These are phyloP conservation scores for Mortierella sp. DNA, from an alignment of 371 early-diverging fungal species.

Conservation along the genomic window DNA sequence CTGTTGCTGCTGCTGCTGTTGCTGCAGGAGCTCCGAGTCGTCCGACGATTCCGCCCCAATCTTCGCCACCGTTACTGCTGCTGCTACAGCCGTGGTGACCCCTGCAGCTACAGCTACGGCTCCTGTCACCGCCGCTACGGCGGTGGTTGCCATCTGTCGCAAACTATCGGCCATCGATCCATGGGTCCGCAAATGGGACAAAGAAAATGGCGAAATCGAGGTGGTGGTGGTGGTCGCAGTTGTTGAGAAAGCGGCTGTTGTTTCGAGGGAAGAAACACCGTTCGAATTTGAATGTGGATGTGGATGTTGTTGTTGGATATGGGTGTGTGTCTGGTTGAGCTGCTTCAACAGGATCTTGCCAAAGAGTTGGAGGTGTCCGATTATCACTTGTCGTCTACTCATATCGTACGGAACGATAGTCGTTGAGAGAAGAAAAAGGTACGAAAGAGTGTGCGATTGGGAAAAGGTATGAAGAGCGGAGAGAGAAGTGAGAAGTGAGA, in stretches of 20 bases:
- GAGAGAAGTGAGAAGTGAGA: not conserved
- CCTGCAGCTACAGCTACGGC: not conserved
- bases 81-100: not conserved
- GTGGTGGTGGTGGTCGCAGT: not conserved
- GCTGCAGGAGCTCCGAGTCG: not conserved
- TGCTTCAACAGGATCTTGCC: conserved; percentile 24
- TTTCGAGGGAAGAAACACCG: not conserved
- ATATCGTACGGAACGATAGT: not conserved
- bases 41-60: not conserved
- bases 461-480: not conserved
- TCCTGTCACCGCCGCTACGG: no score
- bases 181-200: not conserved
- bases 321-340: not conserved
- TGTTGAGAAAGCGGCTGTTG: not conserved
- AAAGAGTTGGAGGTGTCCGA: conserved; percentile 14
- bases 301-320: not conserved
- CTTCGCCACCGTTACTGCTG: not conserved
- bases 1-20: not conserved
- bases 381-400: not conserved
- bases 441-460: not conserved
- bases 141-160: no score
- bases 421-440: not conserved
- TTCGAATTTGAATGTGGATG: not conserved
- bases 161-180: not conserved
- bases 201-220: not conserved